Conservation (phyloP, 331 rosid species). For the Dryas integrifolia region DNA sequence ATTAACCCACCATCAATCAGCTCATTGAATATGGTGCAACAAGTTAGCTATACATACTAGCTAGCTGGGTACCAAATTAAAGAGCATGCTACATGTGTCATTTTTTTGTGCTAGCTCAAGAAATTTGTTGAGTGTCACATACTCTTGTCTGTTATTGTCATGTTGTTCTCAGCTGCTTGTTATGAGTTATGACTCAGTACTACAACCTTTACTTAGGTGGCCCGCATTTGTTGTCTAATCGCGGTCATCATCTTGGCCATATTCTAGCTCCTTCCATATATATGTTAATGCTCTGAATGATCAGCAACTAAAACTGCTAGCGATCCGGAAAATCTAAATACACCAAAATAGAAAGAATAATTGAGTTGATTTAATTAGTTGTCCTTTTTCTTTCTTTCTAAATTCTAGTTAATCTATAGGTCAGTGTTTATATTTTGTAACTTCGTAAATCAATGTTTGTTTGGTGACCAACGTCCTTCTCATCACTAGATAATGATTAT, state of each 20-base stretch:
- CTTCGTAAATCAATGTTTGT: too few species aligned
- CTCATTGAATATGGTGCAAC: too few species aligned
- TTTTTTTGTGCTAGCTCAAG: too few species aligned
- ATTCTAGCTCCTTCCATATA: background rate
- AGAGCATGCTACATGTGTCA: background rate
- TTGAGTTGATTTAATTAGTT: background rate
- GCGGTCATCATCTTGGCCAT: conserved; percentile 8
- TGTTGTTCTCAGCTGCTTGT: background rate
- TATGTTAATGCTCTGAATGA: background rate
- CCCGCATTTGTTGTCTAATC: background rate
- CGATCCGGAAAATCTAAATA: background rate
- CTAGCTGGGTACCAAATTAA: too few species aligned
- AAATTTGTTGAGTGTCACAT: background rate
- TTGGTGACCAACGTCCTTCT: conserved; percentile 15
- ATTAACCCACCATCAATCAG: too few species aligned
- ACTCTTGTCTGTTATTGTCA: conserved; percentile 8
- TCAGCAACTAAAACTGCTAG: background rate
- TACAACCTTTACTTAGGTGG: background rate
- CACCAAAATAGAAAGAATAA: too few species aligned
- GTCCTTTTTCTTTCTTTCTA: background rate
- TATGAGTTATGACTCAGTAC: background rate
- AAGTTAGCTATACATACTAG: too few species aligned
- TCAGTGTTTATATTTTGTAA: background rate
- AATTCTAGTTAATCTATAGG: background rate
- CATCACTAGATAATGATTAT: background rate